Percentiles rank a stretch among this genome's conserved stretches.
phyloP scores from a whole-genome alignment of 2,329 filamentous ascomycete genomes.

The Daldinia sp. region DNA sequence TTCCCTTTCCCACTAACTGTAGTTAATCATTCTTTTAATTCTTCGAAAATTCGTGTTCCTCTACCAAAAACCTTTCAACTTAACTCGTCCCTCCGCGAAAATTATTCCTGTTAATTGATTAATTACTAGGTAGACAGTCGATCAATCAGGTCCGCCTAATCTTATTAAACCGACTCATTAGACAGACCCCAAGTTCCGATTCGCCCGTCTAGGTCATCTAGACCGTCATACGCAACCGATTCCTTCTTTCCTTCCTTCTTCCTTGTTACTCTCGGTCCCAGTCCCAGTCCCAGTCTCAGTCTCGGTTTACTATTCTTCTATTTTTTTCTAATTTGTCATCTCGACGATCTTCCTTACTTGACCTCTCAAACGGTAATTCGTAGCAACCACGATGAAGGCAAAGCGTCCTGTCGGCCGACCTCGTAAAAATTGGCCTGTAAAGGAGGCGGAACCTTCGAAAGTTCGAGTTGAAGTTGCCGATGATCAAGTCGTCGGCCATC shows the following conservation, averaged over 20 bases:
- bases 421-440: conserved; percentile 23
- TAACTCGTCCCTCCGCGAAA: conserved; percentile 3
- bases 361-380: no score
- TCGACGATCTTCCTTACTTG: background rate
- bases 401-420: conserved; percentile 35
- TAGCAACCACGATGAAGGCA: conserved; percentile 6
- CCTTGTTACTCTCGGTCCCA: no score
- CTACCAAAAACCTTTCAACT: conserved; percentile 3
- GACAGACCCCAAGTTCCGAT: conserved; percentile 5
- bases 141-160: conserved; percentile 10
- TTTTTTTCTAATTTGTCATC: background rate
- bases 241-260: background rate
- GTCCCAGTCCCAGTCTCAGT: background rate
- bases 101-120: conserved; percentile 21
- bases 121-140: conserved; percentile 12
- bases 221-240: background rate
- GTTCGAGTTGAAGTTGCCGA: conserved; percentile 28
- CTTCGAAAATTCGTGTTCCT: background rate
- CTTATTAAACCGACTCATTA: conserved; percentile 9
- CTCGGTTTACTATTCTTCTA: background rate
- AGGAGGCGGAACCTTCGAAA: conserved; percentile 3
- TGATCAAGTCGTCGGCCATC: conserved; percentile 30
- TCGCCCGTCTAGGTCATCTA: conserved; percentile 10
- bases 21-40: conserved; percentile 8
- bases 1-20: background rate